Evolutionary conservation across 148 eudicot genomes (phyloP).

Genomic region (Camellia japonica): DNA sequence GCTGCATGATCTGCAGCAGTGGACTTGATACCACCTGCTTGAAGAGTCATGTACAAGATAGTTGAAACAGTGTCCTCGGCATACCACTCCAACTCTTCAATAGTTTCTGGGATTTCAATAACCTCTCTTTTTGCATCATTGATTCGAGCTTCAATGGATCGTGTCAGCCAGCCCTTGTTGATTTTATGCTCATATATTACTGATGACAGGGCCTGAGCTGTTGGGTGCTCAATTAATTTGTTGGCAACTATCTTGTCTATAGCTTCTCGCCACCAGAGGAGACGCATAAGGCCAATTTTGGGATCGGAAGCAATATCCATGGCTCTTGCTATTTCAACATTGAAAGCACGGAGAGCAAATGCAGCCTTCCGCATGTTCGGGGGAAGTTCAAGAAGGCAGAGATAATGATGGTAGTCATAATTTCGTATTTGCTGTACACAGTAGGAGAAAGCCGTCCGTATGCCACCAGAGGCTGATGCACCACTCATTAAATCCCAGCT

Average conservation of each 20-base stretch:
- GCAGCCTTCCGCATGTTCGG: slow-evolving; percentile 79
- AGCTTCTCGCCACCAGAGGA: slow-evolving; percentile 93
- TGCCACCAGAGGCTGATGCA: slow-evolving; percentile 51
- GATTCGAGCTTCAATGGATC: slow-evolving; percentile 83
- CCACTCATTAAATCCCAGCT: slow-evolving; percentile 40
- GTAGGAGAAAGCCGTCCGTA: slow-evolving; percentile 75
- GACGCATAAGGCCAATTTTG: slow-evolving; percentile 88
- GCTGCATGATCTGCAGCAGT: slow-evolving; percentile 94
- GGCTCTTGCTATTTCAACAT: slow-evolving; percentile 89
- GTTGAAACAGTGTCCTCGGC: slow-evolving; percentile 51
- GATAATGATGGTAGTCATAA: slow-evolving; percentile 91
- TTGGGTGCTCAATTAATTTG: slow-evolving; percentile 82
- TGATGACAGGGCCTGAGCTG: slow-evolving; percentile 73
- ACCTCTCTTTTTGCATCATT: slow-evolving; percentile 76
- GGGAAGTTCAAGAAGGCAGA: slow-evolving; percentile 94
- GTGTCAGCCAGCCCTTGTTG: slow-evolving; percentile 77
- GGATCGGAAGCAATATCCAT: slow-evolving; percentile 98
- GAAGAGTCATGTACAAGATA: slow-evolving; percentile 72
- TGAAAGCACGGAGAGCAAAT: slow-evolving; percentile 94
- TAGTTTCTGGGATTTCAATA: slow-evolving; percentile 33
- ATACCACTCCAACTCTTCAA: no score
- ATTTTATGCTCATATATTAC: slow-evolving; percentile 58
- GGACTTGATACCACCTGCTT: slow-evolving; percentile 76
- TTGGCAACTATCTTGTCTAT: slow-evolving; percentile 68
- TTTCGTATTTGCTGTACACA: slow-evolving; percentile 88